A percentile compares a stretch with the other conserved stretches of the same genome.
Conservation (phyloP, 768 basidiomycete species). For the Termitomyces sp. region DNA sequence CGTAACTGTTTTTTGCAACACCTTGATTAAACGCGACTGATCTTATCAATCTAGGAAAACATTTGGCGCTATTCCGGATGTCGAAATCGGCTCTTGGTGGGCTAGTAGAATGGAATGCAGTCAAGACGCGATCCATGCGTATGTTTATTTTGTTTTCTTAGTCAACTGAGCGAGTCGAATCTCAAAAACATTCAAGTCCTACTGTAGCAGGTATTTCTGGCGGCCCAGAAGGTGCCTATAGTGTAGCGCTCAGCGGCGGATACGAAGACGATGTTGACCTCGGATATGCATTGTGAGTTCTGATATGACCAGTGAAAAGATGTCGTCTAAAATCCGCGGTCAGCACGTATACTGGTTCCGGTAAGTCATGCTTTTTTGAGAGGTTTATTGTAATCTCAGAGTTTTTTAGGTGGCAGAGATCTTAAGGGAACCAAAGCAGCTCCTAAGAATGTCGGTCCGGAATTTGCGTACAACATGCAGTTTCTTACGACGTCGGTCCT, state of each 20-base stretch:
- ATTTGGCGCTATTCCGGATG: conserved; percentile 75
- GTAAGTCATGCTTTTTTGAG: conserved; percentile 24
- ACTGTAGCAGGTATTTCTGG: conserved; percentile 80
- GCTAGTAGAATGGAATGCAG: conserved; percentile 65
- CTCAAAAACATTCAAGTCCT: conserved; percentile 40
- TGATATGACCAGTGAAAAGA: background rate
- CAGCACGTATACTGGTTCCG: conserved; percentile 80
- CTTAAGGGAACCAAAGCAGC: conserved; percentile 76
- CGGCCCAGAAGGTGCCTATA: conserved; percentile 66
- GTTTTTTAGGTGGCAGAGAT: conserved; percentile 66
- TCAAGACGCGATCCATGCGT: conserved; percentile 81
- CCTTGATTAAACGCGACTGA: background rate
- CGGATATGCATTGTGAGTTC: conserved; percentile 75
- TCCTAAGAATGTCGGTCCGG: conserved; percentile 73
- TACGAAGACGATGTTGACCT: conserved; percentile 83
- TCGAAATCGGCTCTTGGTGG: conserved; percentile 84
- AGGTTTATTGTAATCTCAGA: background rate
- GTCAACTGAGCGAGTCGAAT: conserved; percentile 1
- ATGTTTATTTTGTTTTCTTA: conserved; percentile 23
- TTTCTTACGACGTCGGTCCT: background rate
- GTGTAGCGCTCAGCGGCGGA: conserved; percentile 84
- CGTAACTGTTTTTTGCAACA: conserved; percentile 31
- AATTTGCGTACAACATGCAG: background rate
- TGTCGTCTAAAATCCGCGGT: background rate
- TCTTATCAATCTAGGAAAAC: conserved; percentile 44